phyloP scores from a whole-genome alignment of 2,329 filamentous ascomycete genomes.

The Diaporthe nobilis region DNA sequence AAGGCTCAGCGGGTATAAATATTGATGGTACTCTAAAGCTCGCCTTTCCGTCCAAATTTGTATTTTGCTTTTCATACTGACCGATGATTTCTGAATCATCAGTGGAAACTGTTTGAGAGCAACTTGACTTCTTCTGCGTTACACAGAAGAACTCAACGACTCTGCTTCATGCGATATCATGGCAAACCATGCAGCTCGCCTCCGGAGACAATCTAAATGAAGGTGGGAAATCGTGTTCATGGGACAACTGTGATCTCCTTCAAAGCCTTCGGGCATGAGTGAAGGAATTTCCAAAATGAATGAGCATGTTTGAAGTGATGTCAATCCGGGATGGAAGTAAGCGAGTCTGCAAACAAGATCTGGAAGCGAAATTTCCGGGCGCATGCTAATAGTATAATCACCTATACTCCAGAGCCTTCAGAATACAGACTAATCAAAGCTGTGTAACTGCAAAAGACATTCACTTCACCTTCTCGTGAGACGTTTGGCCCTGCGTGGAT shows the following conservation, averaged over 20 bases:
- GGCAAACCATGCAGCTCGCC: not conserved
- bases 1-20: not conserved
- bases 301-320: not conserved
- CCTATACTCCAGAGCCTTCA: not conserved
- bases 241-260: not conserved
- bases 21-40: not conserved
- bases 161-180: not conserved
- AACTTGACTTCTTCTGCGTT: too few relatives aligned
- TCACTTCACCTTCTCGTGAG: not conserved
- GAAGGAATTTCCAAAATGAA: not conserved
- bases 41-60: too few relatives aligned
- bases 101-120: not conserved
- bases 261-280: not conserved
- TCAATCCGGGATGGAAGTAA: not conserved
- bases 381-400: not conserved
- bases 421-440: not conserved
- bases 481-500: not conserved
- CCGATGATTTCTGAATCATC: not conserved
- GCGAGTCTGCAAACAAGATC: not conserved
- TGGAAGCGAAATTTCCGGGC: not conserved
- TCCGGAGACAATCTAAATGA: not conserved
- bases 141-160: too few relatives aligned
- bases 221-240: not conserved
- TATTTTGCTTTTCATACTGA: not conserved
- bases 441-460: not conserved